Evolutionary conservation across 179 eudicot genomes (phyloP), one percentile per base, ranked within the genome.

Genomic region (Amaranthus tricolor): DNA sequence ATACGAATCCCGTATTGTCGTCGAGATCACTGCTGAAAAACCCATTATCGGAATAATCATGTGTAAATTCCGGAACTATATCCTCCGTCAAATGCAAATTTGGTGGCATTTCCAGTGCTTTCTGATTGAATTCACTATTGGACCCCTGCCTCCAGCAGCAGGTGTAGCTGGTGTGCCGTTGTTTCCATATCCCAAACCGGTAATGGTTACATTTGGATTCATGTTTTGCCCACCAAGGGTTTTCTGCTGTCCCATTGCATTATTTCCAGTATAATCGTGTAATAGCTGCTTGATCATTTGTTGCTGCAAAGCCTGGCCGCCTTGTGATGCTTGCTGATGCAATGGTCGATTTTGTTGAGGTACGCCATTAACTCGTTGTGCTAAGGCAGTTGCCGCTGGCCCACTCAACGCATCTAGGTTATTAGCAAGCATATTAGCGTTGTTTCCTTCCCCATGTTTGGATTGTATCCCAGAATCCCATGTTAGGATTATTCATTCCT

Each of bases 241-340:
- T 62, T 75, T 88, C 75, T 77, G 86, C 15, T 74, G 86, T 11
- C 53, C 78, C 21, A 73, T 80, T 11, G 76, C 71, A 11, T 80
- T 80, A 68, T 76, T 84, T 61, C 80, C 86, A 45, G 82, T 79
- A 85, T 86, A 87, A 65, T 81, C 91, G 57, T 92, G 93, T 73
- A 90, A 72, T 74, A 87, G 76, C 53, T 88, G 91, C 81, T 89
- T 92, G 56, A 90, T 85, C 91, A 85, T 84, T 13, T 89, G 92
- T 75, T 89, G 94, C 70, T 85, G 89, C 69, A 86, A 72, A 24
- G 76, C 84, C 77, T 86, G 89, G 82, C 73, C 74, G 15, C 76
- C 68, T 45, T 74, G 85, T 13, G 77, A 70, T 19, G 73, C 67
- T 40, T 58, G 76, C 24, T 82, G 88, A 43, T 68, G 72, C 51